Evolutionary conservation across 1,284 basidiomycete species (phyloP), one percentile per base, ranked within the genome.

Genomic region (Laetiporus sulphureus): DNA sequence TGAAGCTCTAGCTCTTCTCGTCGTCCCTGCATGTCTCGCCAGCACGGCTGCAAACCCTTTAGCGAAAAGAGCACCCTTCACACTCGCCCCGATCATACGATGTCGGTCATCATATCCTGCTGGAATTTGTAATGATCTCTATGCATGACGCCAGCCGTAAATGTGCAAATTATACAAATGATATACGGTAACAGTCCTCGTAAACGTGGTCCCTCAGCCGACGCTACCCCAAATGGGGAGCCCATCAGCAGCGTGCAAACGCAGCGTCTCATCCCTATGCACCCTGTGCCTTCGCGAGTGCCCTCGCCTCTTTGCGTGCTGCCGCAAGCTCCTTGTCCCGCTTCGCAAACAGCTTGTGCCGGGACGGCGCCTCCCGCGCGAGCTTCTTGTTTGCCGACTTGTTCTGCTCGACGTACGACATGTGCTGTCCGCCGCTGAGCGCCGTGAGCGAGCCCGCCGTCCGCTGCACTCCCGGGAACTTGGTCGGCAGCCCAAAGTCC

Each of bases 341-440:
- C 63, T 87, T 90, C 43, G 79, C 72, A 63, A 93, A 93, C 38
- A 93, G 63, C 64, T 87, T 88, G 70, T 91, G 81, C 44, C 88
- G 75, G 36, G 65, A 59, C 15, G 74, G 69, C 6, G 65, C 68
- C 44, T 86, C 83, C 47, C 81, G 75, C 35, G 88, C 81, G 27
- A 95, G 72, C 50, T 81, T 79, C 67, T 84, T 85, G 71, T 95
- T 95, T 47, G 84, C 82, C 23, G 82, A 87, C 66, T 91, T 91
- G 68, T 92, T 93, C 64, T 91, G 86, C 65, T 94, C 91, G 40
- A 89, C 74, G 58, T 93, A 94, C 46, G 82, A 86, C 83, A 95
- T 86, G 59, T 92, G 84, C 55, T 90, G 85, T 5, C 79, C 91
- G 32, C 92, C 91, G 57, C 84, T 88, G 50, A 97, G 71, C 32